Evolutionary conservation across 2,329 filamentous ascomycete species (phyloP), one percentile per base, ranked within the genome.

Genomic region (Macrophomina tecta): DNA sequence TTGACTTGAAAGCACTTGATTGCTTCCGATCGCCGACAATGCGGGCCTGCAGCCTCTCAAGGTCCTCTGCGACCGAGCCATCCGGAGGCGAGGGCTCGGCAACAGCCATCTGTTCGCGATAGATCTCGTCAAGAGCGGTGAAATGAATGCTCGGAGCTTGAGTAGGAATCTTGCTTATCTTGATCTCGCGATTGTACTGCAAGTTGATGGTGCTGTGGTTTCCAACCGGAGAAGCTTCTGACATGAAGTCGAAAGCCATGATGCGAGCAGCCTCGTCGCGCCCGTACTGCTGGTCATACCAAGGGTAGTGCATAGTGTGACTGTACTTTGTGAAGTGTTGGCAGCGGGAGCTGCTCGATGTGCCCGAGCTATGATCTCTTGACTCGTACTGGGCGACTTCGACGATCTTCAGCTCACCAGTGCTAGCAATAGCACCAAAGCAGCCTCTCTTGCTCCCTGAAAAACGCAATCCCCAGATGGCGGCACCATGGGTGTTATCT

Each of bases 391-490:
- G 84, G 28, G 82, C 82, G 32, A 86, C 78, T 60, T 87, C 84
- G 68, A 85, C 82, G 6, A 84, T 77, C 70, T 85, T 88, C 71
- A 89, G 80, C 68, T 89, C 84, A 12, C 87, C 87, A 2, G 81
- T 84, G 71, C 83, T 89, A 0, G 87, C 85, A 49, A 89, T 81
- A 12, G 87, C 82, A 8, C 85, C 87, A 46, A 90, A 81, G 28
- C 82, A 85, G 12, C 86, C 86, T 66, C 85, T 80, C 72, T 84
- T 86, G 6, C 82, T 84, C 28, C 85, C 86, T 3, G 85, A 88
- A 71, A 87, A 90, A 8, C 87, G 83, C 65, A 89, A 74, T 73
- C 86, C 89, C 87, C 87, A 89, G 51, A 90, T 87, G 2, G 82
- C 82, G 11, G 85, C 80, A 23, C 81, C 81, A 0, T 81, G 65